A percentile compares a stretch with the other conserved stretches of the same genome.
phyloP scores from a whole-genome alignment of 139 green algal genomes.

The Micractinium conductrix region DNA sequence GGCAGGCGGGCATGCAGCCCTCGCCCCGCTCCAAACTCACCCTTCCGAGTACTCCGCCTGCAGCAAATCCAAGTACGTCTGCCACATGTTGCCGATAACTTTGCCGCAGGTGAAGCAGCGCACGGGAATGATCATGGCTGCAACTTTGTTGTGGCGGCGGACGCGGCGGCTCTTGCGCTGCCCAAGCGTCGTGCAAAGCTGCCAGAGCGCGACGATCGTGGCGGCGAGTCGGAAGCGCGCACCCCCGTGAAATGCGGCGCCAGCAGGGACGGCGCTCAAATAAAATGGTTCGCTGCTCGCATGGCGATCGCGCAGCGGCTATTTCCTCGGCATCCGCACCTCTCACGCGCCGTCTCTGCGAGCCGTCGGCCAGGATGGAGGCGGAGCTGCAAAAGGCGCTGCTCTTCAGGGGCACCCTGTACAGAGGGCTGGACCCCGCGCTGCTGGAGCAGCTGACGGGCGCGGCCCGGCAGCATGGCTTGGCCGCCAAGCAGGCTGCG shows the following conservation, averaged over 20 bases:
- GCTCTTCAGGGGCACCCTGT: slow-evolving; percentile 26
- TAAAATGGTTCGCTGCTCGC: no score
- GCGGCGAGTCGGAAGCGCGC: no score
- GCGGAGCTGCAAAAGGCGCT: slow-evolving; percentile 18
- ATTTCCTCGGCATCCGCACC: no score
- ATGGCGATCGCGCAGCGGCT: no score
- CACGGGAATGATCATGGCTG: slow-evolving; percentile 27
- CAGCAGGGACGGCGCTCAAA: no score
- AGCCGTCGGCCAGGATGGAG: no score
- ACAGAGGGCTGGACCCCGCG: slow-evolving; percentile 22
- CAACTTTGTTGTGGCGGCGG: no score
- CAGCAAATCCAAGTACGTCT: slow-evolving; percentile 97
- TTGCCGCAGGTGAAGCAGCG: slow-evolving; percentile 99
- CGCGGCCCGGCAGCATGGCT: slow-evolving; percentile 4
- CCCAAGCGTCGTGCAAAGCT: no score
- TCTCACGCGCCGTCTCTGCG: no score
- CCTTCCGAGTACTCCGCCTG: slow-evolving; percentile 81
- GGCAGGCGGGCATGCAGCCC: not conserved
- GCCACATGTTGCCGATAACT: slow-evolving; percentile 99
- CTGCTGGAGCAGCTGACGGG: slow-evolving; percentile 28
- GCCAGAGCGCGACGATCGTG: no score
- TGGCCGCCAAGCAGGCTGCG: slow-evolving; percentile 35
- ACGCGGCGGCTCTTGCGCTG: no score
- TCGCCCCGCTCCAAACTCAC: slow-evolving; percentile 54
- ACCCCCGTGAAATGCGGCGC: no score